These are phyloP conservation scores for Chloris gayana DNA, from an alignment of 176 grass and related monocot genomes.

Conservation along the genomic window DNA sequence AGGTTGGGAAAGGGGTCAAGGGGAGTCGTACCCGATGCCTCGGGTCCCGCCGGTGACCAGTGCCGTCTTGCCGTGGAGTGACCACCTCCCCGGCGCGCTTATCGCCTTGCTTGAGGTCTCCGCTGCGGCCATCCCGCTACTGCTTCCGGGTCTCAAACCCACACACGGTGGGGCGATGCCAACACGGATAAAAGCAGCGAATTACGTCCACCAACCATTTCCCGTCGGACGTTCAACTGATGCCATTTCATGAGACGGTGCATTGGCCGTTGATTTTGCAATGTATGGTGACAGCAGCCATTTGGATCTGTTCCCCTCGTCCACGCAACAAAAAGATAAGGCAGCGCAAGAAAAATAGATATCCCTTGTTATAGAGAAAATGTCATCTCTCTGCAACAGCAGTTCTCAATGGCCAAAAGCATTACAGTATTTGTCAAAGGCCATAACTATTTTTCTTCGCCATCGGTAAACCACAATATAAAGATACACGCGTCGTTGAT, in stretches of 20 bases:
- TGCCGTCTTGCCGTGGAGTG: slow-evolving; percentile 65
- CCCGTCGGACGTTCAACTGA: background rate
- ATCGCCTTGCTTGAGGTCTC: background rate
- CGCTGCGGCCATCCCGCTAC: slow-evolving; percentile 22
- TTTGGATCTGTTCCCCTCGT: background rate
- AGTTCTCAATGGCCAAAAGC: too few relatives aligned
- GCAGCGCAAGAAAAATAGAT: too few relatives aligned
- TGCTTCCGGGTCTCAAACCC: background rate
- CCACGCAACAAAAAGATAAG: background rate
- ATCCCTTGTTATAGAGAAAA: too few relatives aligned
- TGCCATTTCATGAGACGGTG: background rate
- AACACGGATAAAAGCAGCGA: background rate
- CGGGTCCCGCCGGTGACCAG: slow-evolving; percentile 82
- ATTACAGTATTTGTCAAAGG: too few relatives aligned
- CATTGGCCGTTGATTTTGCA: background rate
- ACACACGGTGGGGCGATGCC: background rate
- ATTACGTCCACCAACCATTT: background rate
- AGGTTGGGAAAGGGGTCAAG: background rate
- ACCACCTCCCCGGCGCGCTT: slow-evolving; percentile 48
- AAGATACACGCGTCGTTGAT: too few relatives aligned
- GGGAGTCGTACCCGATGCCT: slow-evolving; percentile 58
- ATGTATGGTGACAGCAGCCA: background rate
- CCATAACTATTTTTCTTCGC: too few relatives aligned
- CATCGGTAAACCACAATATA: too few relatives aligned
- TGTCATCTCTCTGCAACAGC: too few relatives aligned